Percentiles rank a stretch among this genome's conserved stretches.
phyloP scores from a whole-genome alignment of 2,329 filamentous ascomycete species.

The Allantophomopsis cytisporea region DNA sequence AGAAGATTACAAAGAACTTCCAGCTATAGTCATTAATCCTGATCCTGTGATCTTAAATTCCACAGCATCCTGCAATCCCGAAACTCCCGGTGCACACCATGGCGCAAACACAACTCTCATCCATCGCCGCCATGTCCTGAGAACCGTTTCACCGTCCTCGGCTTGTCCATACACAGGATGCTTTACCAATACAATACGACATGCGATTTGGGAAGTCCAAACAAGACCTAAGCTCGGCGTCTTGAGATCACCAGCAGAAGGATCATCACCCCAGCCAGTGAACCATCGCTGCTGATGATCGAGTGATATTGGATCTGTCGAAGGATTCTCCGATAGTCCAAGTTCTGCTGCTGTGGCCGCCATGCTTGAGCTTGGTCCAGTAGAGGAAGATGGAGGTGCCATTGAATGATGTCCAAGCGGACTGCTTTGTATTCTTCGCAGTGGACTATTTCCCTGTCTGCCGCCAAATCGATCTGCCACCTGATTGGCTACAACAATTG shows the following conservation, averaged over 20 bases:
- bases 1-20: neutral
- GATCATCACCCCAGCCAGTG: conserved; percentile 81
- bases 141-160: conserved; percentile 27
- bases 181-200: conserved; percentile 71
- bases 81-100: conserved; percentile 45
- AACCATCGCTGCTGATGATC: conserved; percentile 92
- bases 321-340: conserved; percentile 10
- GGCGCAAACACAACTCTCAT: conserved; percentile 86
- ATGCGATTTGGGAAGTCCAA: conserved; percentile 82
- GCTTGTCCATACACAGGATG: conserved; percentile 34
- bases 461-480: conserved; percentile 73
- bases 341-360: neutral
- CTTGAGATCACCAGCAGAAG: conserved; percentile 43
- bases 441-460: conserved; percentile 3
- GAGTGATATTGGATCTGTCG: conserved; percentile 47
- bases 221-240: conserved; percentile 79
- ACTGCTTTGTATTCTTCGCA: conserved; percentile 8
- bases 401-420: conserved; percentile 8
- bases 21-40: conserved; percentile 31
- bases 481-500: conserved; percentile 88
- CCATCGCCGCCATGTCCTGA: conserved; percentile 55
- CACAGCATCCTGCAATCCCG: conserved; percentile 34
- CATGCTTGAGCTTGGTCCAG: neutral
- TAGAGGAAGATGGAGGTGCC: neutral
- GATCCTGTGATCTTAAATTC: conserved; percentile 66